phyloP scores from a whole-genome alignment of 2,329 filamentous ascomycete genomes.

The Orbilia oligospora region DNA sequence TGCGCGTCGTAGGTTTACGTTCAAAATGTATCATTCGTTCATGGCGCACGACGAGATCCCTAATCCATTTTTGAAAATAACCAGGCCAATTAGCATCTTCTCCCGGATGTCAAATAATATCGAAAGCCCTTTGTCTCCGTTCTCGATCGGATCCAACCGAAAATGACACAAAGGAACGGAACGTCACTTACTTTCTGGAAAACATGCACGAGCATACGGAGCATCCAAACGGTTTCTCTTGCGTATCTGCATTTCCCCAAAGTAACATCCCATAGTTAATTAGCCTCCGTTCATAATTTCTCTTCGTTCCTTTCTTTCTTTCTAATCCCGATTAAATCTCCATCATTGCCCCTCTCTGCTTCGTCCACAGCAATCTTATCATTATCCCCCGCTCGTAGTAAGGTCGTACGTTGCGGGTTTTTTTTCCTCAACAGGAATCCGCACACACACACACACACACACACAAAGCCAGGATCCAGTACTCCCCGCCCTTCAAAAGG shows the following conservation, averaged over 20 bases:
- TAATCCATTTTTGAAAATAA: conserved; percentile 3
- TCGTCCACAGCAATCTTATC: not conserved
- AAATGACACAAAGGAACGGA: not conserved
- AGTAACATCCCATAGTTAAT: conserved; percentile 5
- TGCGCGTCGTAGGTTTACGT: conserved; percentile 57
- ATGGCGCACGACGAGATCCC: conserved; percentile 59
- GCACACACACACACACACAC: not conserved
- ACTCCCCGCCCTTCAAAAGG: too few relatives aligned
- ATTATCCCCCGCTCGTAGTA: not conserved
- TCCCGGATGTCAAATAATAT: not conserved
- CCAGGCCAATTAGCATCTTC: not conserved
- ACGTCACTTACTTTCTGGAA: conserved; percentile 53
- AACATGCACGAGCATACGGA: conserved; percentile 61
- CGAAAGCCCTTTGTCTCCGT: conserved; percentile 36
- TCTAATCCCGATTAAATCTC: not conserved
- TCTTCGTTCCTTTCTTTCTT: not conserved
- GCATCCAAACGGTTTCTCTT: conserved; percentile 60
- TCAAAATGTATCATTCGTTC: conserved; percentile 61
- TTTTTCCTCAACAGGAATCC: not conserved
- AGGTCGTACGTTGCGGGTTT: not conserved
- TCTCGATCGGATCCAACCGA: conserved; percentile 19
- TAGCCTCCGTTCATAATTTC: conserved; percentile 26
- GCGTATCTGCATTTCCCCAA: conserved; percentile 41
- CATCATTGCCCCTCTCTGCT: not conserved
- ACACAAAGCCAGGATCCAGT: conserved; percentile 5